phyloP scores from a whole-genome alignment of 331 rosid species.

The Quercus phellos region DNA sequence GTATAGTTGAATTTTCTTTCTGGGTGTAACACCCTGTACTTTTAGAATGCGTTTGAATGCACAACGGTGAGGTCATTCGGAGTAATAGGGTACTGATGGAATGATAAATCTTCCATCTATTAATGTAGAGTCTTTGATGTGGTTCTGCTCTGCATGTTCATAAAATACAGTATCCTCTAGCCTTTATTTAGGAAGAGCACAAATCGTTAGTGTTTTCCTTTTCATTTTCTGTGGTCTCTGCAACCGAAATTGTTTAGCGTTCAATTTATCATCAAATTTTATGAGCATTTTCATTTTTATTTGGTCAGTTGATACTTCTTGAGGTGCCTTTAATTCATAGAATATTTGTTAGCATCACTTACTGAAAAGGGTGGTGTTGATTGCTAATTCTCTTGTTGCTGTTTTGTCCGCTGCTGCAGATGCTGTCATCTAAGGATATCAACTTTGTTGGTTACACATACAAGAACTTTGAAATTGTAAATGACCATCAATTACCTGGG shows the following conservation, averaged over 20 bases:
- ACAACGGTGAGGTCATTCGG: neutral
- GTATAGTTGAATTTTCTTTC: neutral
- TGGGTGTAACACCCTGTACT: slow-evolving; percentile 8
- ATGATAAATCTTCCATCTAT: slow-evolving; percentile 6
- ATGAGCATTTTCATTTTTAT: neutral
- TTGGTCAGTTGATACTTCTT: neutral
- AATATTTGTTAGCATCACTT: neutral
- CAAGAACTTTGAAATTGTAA: slow-evolving; percentile 87
- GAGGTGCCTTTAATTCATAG: neutral
- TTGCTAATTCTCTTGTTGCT: slow-evolving; percentile 2
- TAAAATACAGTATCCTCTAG: neutral
- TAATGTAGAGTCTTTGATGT: neutral
- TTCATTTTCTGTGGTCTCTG: neutral
- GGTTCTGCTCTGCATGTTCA: slow-evolving; percentile 3
- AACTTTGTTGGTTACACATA: slow-evolving; percentile 96
- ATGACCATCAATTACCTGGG: slow-evolving; percentile 82
- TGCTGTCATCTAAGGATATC: slow-evolving; percentile 71
- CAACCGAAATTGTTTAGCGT: neutral
- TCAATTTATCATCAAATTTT: neutral
- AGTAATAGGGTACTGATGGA: neutral
- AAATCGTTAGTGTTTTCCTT: neutral
- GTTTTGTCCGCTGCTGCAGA: slow-evolving; percentile 40
- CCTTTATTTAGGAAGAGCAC: neutral
- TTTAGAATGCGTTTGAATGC: neutral
- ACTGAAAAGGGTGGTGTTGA: neutral